A percentile compares a stretch with the other conserved stretches of the same genome.
These are phyloP conservation scores for Penicillium ucsense DNA, from an alignment of 495 filamentous ascomycete species.

Conservation along the genomic window DNA sequence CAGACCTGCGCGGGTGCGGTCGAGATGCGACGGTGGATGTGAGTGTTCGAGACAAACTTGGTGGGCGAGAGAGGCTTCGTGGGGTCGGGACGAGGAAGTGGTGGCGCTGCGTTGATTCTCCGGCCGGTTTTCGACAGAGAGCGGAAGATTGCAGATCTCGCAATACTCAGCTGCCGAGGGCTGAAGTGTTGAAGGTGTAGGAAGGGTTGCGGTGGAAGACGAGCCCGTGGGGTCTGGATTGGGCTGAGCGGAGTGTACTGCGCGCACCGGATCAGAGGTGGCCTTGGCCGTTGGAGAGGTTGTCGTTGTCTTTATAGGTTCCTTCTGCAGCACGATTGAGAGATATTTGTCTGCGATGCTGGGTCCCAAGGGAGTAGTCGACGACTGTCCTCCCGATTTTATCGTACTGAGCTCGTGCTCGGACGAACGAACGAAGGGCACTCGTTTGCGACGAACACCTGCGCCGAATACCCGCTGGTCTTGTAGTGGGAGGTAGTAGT, in stretches of 20 bases:
- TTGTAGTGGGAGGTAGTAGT: constrained; percentile 59
- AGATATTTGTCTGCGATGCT: constrained; percentile 60
- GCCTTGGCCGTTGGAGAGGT: constrained; percentile 6
- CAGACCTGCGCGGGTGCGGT: constrained; percentile 69
- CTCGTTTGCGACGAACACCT: constrained; percentile 63
- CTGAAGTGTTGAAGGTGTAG: not conserved
- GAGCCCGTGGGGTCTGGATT: constrained; percentile 1
- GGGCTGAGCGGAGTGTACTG: constrained; percentile 12
- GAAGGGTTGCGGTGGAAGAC: not conserved
- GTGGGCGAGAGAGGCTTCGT: constrained; percentile 69
- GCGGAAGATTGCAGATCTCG: constrained; percentile 50
- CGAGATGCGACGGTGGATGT: constrained; percentile 73
- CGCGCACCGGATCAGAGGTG: constrained; percentile 2
- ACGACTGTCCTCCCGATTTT: constrained; percentile 12
- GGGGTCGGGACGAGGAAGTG: constrained; percentile 24
- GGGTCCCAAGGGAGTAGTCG: constrained; percentile 16
- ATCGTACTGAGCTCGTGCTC: constrained; percentile 36
- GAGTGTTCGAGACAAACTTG: constrained; percentile 74
- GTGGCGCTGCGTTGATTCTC: not conserved
- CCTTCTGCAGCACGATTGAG: constrained; percentile 49
- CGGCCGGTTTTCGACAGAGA: constrained; percentile 13
- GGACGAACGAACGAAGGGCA: constrained; percentile 72
- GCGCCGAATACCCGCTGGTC: constrained; percentile 71
- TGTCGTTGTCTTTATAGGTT: constrained; percentile 17
- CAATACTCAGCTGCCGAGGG: constrained; percentile 22